These are phyloP conservation scores for Amphichorda felina DNA, from an alignment of 2,329 filamentous ascomycete genomes.

Conservation along the genomic window DNA sequence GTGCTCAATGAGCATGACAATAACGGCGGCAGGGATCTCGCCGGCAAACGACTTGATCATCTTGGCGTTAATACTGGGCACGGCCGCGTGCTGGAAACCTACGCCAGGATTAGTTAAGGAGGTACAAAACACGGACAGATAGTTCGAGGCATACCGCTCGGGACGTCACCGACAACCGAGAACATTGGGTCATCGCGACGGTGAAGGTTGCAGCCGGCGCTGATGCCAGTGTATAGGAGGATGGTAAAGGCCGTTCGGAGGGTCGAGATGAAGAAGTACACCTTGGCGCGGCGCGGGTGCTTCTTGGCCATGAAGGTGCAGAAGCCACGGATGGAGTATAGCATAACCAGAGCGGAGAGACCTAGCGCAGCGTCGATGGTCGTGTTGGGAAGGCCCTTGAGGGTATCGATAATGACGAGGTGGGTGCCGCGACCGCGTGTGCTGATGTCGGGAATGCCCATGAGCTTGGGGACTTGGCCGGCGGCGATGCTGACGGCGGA, in stretches of 20 bases:
- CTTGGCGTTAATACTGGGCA: constrained; percentile 45
- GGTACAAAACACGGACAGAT: background rate
- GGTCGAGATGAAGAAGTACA: constrained; percentile 69
- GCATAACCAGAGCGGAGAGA: constrained; percentile 52
- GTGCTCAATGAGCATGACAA: constrained; percentile 70
- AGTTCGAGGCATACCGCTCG: constrained; percentile 46
- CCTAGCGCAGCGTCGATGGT: constrained; percentile 64
- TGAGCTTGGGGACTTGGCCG: constrained; percentile 36
- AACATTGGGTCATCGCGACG: constrained; percentile 45
- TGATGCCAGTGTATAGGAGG: constrained; percentile 67
- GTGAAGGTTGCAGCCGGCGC: constrained; percentile 56
- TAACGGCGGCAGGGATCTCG: constrained; percentile 61
- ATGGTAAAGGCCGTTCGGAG: constrained; percentile 73
- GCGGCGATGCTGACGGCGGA: constrained; percentile 36
- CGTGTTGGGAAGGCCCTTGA: constrained; percentile 32
- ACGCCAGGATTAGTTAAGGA: constrained; percentile 1
- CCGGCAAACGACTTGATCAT: constrained; percentile 52
- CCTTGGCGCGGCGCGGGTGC: constrained; percentile 53
- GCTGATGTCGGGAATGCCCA: constrained; percentile 37
- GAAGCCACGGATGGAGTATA: constrained; percentile 52
- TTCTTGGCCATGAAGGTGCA: constrained; percentile 56
- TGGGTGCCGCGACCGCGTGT: constrained; percentile 33
- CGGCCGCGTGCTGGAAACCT: constrained; percentile 60
- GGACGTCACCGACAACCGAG: constrained; percentile 54
- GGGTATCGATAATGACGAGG: constrained; percentile 36